Evolutionary conservation across 768 basidiomycete genomes (phyloP).

Genomic region (Strobilomyces dryophilus): DNA sequence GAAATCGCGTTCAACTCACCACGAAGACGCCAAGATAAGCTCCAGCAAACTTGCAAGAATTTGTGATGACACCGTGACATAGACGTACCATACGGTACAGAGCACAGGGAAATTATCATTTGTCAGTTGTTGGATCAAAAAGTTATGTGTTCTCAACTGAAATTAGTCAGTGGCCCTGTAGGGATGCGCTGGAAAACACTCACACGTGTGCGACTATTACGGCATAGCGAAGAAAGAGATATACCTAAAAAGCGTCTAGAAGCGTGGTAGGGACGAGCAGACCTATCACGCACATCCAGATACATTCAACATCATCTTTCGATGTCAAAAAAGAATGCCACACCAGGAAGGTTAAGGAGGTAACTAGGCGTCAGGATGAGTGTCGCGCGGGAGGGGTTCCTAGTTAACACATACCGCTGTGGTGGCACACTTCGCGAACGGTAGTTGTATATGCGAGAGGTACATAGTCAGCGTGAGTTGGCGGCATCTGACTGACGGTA

Average conservation of each 20-base stretch:
- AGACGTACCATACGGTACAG: slow-evolving; percentile 11
- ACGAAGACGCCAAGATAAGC: slow-evolving; percentile 14
- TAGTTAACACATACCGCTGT: slow-evolving; percentile 5
- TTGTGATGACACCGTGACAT: slow-evolving; percentile 3
- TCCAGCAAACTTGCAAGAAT: slow-evolving; percentile 12
- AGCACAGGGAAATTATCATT: slow-evolving; percentile 8
- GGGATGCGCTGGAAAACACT: background rate
- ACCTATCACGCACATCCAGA: slow-evolving; percentile 21
- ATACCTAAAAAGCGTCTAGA: slow-evolving; percentile 16
- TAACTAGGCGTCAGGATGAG: slow-evolving; percentile 9
- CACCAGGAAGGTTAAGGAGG: slow-evolving; percentile 11
- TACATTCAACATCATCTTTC: slow-evolving; percentile 17
- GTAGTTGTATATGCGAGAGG: background rate
- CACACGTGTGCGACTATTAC: slow-evolving; percentile 18
- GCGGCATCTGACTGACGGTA: background rate
- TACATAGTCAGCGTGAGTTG: background rate
- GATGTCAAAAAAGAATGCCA: slow-evolving; percentile 14
- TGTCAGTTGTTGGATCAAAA: slow-evolving; percentile 2
- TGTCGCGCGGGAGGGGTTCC: background rate
- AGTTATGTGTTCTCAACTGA: slow-evolving; percentile 14
- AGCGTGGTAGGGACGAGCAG: background rate
- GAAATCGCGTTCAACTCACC: slow-evolving; percentile 2
- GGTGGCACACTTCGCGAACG: slow-evolving; percentile 10
- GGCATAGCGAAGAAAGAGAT: slow-evolving; percentile 27
- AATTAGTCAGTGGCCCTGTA: background rate